Evolutionary conservation across 2,329 filamentous ascomycete genomes (phyloP), one percentile per base, ranked within the genome.

Genomic region (Stromatinia cepivora): DNA sequence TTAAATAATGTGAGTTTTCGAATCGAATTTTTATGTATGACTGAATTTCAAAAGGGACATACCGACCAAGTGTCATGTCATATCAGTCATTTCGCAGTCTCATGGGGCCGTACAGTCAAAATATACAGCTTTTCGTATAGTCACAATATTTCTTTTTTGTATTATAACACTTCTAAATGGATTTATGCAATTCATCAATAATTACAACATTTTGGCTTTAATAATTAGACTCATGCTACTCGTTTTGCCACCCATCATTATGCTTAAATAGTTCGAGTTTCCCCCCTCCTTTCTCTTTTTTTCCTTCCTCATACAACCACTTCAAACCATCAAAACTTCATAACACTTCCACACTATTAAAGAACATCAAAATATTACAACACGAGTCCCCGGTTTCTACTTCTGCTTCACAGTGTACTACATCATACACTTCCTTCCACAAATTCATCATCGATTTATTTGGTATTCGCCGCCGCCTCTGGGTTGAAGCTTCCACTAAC

Each of bases 71-170:
- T n/a, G 1, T 22, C 5, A 50, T 50, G 22, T 25, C 22, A 50
- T 25, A 11, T n/a, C 8, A 15, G 48, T 52, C 48, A 52, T 28
- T 52, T 22, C 2, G 25, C 0, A 25, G 13, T 17, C 28, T 6
- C 28, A 8, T 17, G 25, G n/a, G 25, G 15, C 13, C 4, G 25
- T 53, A 15, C 25, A 17, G 50, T 17, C 50, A 25, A 17, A 7
- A 17, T n/a, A 1, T 17, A 7, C n/a, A 11, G 2, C 0, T 1
- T 17, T 28, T 28, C 5, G 0, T 53, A 6, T 1, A 53, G 10
- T 53, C 50, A 53, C 28, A 17, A 53, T 8, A 0, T 3, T 28
- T 17, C 2, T 17, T 4, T 8, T 15, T n/a, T n/a, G n/a, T n/a
- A n/a, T n/a, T n/a, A n/a, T n/a, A n/a, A n/a, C n/a, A n/a, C n/a